phyloP scores from a whole-genome alignment of 306 rosid genomes.

The Styphnolobium japonicum region DNA sequence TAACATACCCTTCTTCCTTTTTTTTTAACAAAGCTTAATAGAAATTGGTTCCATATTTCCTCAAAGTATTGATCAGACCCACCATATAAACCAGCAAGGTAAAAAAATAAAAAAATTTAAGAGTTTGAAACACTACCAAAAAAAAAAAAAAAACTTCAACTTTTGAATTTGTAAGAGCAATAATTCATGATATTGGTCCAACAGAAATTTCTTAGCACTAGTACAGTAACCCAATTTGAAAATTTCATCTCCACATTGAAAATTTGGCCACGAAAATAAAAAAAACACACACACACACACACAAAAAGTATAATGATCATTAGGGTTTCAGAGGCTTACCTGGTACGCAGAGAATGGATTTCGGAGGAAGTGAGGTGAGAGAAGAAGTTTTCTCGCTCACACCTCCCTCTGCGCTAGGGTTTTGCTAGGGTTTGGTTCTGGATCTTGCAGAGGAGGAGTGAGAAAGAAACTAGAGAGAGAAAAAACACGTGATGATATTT shows the following conservation, averaged over 20 bases:
- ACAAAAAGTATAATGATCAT: not conserved
- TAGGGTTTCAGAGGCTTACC: conserved; percentile 18
- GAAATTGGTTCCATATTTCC: not conserved
- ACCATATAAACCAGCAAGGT: not conserved
- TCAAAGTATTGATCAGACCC: not conserved
- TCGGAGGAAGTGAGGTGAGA: conserved; percentile 35
- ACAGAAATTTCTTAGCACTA: not conserved
- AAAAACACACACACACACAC: not conserved
- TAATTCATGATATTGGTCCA: not conserved
- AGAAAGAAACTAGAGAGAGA: too few species aligned
- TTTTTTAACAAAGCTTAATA: not conserved
- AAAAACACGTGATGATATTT: too few species aligned
- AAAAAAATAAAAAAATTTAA: not conserved
- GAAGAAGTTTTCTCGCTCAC: conserved; percentile 32
- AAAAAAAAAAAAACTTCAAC: not conserved
- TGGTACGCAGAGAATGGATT: conserved; percentile 13
- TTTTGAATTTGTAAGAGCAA: not conserved
- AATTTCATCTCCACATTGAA: not conserved
- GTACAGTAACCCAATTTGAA: not conserved
- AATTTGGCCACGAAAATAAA: not conserved
- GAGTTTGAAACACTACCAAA: not conserved
- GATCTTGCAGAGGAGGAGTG: conserved; percentile 23
- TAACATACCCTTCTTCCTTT: not conserved
- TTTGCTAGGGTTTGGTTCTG: conserved; percentile 35
- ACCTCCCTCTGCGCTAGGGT: conserved; percentile 39